Conservation (phyloP, 805 yeast species). For the Komagataella phaffii region DNA sequence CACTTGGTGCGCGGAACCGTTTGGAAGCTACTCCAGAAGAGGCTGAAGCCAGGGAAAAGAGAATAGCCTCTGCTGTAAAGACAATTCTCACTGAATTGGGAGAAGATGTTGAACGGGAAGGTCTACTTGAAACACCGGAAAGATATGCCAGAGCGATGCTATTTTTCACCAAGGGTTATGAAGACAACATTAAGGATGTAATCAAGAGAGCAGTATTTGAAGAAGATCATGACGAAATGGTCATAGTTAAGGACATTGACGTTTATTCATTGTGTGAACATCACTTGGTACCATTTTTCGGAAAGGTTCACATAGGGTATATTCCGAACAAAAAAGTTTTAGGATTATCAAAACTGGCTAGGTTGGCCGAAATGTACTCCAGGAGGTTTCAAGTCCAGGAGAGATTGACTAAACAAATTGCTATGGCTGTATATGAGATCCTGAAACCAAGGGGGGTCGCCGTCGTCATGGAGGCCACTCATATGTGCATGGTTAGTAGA, state of each 20-base stretch:
- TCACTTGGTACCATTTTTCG: constrained; percentile 93
- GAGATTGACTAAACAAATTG: constrained; percentile 91
- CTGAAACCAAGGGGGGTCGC: constrained; percentile 95
- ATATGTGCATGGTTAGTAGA: constrained; percentile 98
- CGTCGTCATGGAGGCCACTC: constrained; percentile 94
- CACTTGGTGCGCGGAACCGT: constrained; percentile 68
- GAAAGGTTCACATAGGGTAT: constrained; percentile 96
- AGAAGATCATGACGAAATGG: constrained; percentile 99
- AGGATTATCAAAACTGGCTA: constrained; percentile 85
- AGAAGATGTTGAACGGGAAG: constrained; percentile 82
- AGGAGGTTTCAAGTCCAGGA: constrained; percentile 97
- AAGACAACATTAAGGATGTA: constrained; percentile 83
- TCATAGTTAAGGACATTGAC: constrained; percentile 89
- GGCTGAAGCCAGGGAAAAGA: constrained; percentile 46
- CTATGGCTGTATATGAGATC: constrained; percentile 87
- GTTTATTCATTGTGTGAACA: constrained; percentile 92
- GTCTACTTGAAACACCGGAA: constrained; percentile 87
- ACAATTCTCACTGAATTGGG: constrained; percentile 74
- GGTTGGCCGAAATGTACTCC: constrained; percentile 94
- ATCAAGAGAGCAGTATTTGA: constrained; percentile 93
- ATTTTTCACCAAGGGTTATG: constrained; percentile 91
- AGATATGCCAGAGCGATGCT: constrained; percentile 95
- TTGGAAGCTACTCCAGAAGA: constrained; percentile 59
- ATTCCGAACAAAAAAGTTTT: constrained; percentile 89
- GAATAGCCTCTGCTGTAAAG: constrained; percentile 79